A percentile compares a stretch with the other conserved stretches of the same genome.
Evolutionary conservation across 2,329 filamentous ascomycete genomes (phyloP).

Genomic region (Lachnellula willkommii): DNA sequence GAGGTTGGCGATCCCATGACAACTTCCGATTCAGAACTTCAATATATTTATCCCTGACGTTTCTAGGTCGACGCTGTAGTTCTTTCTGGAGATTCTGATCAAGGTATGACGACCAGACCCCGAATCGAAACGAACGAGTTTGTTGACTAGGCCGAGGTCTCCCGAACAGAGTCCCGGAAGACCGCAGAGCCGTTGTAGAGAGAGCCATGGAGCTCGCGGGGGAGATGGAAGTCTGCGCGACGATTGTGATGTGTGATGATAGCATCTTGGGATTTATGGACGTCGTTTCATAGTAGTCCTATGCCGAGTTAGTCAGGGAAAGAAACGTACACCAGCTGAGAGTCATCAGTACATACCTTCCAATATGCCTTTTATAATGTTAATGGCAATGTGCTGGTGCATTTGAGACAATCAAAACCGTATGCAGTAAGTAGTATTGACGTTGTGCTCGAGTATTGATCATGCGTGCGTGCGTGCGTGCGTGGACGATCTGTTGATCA

Average conservation of each 20-base stretch:
- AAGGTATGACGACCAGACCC: constrained; percentile 41
- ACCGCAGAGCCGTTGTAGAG: constrained; percentile 13
- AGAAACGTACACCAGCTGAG: no score
- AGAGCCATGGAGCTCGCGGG: constrained; percentile 7
- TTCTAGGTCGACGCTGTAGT: constrained; percentile 40
- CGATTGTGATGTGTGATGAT: constrained; percentile 19
- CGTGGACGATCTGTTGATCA: background rate
- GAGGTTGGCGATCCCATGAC: constrained; percentile 42
- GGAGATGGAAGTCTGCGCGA: constrained; percentile 14
- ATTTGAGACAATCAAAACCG: no score
- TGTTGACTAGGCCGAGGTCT: constrained; percentile 32
- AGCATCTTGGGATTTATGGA: constrained; percentile 22
- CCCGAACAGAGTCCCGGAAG: constrained; percentile 5
- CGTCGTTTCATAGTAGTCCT: constrained; percentile 18
- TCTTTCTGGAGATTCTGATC: constrained; percentile 40
- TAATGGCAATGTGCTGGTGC: no score
- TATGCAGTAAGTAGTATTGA: background rate
- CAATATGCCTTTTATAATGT: no score
- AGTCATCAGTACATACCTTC: no score
- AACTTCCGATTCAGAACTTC: constrained; percentile 41
- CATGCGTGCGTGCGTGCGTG: background rate
- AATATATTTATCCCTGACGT: constrained; percentile 41
- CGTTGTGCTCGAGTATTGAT: background rate
- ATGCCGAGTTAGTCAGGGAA: background rate
- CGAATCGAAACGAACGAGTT: constrained; percentile 45